Conservation (phyloP, 352 stramenopile species). For the Phytophthora megakarya region DNA sequence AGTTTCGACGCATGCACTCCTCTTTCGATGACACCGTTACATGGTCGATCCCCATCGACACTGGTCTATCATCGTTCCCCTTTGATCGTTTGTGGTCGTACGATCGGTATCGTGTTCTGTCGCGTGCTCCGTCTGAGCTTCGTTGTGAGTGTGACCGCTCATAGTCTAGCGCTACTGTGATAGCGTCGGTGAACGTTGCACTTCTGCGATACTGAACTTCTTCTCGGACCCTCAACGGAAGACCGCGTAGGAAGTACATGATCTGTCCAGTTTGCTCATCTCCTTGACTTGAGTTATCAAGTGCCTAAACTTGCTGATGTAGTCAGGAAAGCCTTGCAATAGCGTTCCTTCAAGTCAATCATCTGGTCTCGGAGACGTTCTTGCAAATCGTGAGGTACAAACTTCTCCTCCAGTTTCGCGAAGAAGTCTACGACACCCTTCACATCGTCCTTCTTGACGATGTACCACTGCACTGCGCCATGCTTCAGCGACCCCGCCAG, state of each 20-base stretch:
- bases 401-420: slow-evolving; percentile 11
- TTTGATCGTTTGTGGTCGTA: slow-evolving; percentile 18
- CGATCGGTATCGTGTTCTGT: slow-evolving; percentile 14
- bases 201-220: slow-evolving; percentile 11
- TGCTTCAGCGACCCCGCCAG: slow-evolving; percentile 16
- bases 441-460: slow-evolving; percentile 14
- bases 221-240: neutral
- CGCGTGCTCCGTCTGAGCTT: neutral
- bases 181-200: slow-evolving; percentile 5
- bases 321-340: too few relatives aligned
- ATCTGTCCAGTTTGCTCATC: slow-evolving; percentile 22
- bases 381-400: slow-evolving; percentile 15
- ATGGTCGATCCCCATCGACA: slow-evolving; percentile 21
- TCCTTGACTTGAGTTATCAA: slow-evolving; percentile 18
- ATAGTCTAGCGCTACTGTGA: too few relatives aligned
- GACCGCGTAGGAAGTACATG: slow-evolving; percentile 1
- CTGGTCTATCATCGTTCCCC: slow-evolving; percentile 4
- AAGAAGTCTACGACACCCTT: slow-evolving; percentile 22
- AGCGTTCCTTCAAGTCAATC: too few relatives aligned
- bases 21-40: too few relatives aligned
- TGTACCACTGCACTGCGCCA: slow-evolving; percentile 18
- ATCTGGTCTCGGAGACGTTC: neutral
- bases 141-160: neutral
- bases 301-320: neutral
- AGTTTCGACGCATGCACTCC: too few relatives aligned